Percentiles rank a stretch among this genome's conserved stretches.
Evolutionary conservation across 2,329 filamentous ascomycete species (phyloP).

Genomic region (Ciborinia camelliae): DNA sequence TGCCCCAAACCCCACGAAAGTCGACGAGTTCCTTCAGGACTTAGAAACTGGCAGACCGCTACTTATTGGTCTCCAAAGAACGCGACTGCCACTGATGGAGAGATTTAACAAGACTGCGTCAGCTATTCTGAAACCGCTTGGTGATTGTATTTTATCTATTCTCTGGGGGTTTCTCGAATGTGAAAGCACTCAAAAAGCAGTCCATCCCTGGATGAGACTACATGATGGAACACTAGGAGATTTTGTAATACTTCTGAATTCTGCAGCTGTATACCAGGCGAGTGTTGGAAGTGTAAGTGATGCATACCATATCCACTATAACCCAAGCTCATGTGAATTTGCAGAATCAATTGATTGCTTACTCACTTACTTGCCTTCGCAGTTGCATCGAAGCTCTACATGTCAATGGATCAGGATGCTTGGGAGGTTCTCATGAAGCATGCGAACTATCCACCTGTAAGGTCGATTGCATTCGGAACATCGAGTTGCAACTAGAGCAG

Average conservation of each 20-base stretch:
- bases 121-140: slow-evolving; percentile 15
- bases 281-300: slow-evolving; percentile 5
- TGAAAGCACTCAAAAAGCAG: neutral
- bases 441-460: slow-evolving; percentile 19
- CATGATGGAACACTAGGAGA: slow-evolving; percentile 9
- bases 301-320: too few species aligned
- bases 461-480: slow-evolving; percentile 18
- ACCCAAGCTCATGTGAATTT: neutral
- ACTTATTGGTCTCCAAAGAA: neutral
- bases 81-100: neutral
- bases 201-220: neutral
- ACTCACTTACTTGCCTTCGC: slow-evolving; percentile 27
- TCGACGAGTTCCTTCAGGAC: neutral
- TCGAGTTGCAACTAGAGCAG: slow-evolving; percentile 18
- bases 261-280: slow-evolving; percentile 15
- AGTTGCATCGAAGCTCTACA: slow-evolving; percentile 24
- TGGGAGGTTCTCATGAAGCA: slow-evolving; percentile 2
- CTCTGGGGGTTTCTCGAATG: slow-evolving; percentile 18
- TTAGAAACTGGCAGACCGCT: neutral
- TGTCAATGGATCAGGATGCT: slow-evolving; percentile 1
- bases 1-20: neutral
- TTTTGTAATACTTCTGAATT: slow-evolving; percentile 6
- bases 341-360: slow-evolving; percentile 27
- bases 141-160: slow-evolving; percentile 18
- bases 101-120: neutral